Evolutionary conservation across 192 early-diverging fungal genomes (phyloP).

Genomic region (Coemansia asiatica): DNA sequence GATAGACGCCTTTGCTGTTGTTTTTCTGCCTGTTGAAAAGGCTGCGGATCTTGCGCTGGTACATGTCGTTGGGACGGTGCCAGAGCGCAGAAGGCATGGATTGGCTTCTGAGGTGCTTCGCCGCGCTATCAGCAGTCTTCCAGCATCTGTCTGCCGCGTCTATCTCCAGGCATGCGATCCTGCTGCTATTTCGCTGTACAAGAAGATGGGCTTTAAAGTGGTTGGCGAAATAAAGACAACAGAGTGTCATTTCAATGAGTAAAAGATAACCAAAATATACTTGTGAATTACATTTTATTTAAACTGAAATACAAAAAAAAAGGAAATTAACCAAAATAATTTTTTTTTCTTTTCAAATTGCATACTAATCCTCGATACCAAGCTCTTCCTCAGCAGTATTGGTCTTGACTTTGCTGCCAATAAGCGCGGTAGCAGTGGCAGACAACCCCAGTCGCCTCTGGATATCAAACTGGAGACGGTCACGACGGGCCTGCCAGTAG

Average conservation of each 20-base stretch:
- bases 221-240: slow-evolving; percentile 10
- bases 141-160: slow-evolving; percentile 1
- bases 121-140: slow-evolving; percentile 4
- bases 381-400: not conserved
- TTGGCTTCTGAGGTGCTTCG: slow-evolving; percentile 13
- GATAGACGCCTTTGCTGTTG: slow-evolving; percentile 16
- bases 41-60: slow-evolving; percentile 16
- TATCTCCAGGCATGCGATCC: slow-evolving; percentile 25
- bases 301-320: not conserved
- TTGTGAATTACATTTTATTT: too few species aligned
- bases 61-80: slow-evolving; percentile 18
- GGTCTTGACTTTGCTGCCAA: not conserved
- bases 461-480: slow-evolving; percentile 36
- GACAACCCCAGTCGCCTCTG: slow-evolving; percentile 30
- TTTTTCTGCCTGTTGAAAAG: slow-evolving; percentile 18
- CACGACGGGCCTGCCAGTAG: slow-evolving; percentile 46
- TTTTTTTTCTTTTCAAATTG: not conserved
- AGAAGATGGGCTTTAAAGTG: slow-evolving; percentile 15
- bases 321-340: not conserved
- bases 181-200: slow-evolving; percentile 16
- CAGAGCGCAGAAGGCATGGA: slow-evolving; percentile 11
- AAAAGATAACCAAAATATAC: too few species aligned
- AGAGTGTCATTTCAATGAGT: not conserved
- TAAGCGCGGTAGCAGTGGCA: not conserved
- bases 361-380: slow-evolving; percentile 11